Conservation (phyloP, 768 basidiomycete species). For the Psilocybe sp. region DNA sequence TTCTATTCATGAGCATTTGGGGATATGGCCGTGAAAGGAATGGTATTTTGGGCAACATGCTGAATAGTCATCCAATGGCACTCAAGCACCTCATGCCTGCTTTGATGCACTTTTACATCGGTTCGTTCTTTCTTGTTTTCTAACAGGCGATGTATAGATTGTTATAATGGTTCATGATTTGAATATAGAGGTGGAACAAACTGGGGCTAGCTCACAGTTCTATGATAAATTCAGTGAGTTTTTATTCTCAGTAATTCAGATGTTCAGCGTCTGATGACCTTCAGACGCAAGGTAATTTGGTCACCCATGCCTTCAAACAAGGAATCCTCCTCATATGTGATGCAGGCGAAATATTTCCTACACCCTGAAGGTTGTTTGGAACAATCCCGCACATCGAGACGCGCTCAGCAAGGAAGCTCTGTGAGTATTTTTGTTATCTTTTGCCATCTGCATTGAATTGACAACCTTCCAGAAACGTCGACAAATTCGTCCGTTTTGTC, state of each 20-base stretch:
- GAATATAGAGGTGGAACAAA: constrained; percentile 87
- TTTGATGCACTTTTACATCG: constrained; percentile 92
- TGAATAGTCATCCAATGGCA: constrained; percentile 84
- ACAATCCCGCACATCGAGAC: constrained; percentile 84
- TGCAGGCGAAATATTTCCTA: constrained; percentile 80
- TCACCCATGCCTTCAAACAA: constrained; percentile 9
- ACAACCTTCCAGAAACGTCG: constrained; percentile 59
- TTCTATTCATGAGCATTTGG: constrained; percentile 71
- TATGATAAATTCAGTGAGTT: constrained; percentile 94
- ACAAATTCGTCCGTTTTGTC: constrained; percentile 93
- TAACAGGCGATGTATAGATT: neutral
- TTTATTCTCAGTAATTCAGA: neutral
- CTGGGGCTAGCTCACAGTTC: constrained; percentile 96
- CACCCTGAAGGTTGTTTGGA: constrained; percentile 88
- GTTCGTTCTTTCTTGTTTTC: constrained; percentile 37
- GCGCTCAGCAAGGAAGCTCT: constrained; percentile 78
- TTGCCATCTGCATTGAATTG: neutral
- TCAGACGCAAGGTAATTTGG: constrained; percentile 47
- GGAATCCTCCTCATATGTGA: neutral
- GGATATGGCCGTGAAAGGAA: constrained; percentile 61
- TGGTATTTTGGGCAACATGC: constrained; percentile 76
- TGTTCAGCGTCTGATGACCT: neutral
- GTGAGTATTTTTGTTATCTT: constrained; percentile 35
- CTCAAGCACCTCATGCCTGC: constrained; percentile 88
- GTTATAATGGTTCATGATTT: neutral